Percentiles rank a stretch among this genome's conserved stretches.
These are phyloP conservation scores for Barbatosphaeria neglecta DNA, from an alignment of 495 filamentous ascomycete species.

Conservation along the genomic window DNA sequence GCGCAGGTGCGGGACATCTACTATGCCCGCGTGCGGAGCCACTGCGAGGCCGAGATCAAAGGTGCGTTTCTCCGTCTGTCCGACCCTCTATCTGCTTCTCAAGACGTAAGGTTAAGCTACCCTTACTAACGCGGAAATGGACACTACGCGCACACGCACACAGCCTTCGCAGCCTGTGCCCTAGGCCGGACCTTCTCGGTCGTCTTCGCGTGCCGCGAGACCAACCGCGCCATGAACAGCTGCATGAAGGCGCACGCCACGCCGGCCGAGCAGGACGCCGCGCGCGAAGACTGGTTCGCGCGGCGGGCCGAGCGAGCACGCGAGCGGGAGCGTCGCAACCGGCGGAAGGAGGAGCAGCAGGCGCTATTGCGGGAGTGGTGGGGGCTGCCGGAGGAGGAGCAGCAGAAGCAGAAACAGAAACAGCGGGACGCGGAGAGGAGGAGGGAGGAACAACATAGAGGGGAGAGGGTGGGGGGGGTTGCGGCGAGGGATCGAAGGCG, in stretches of 20 bases:
- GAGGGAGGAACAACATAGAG: no score
- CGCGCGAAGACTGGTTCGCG: constrained; percentile 89
- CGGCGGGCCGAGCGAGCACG: constrained; percentile 51
- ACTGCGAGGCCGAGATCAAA: constrained; percentile 78
- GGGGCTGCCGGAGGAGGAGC: constrained; percentile 40
- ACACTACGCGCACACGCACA: neutral
- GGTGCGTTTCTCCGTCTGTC: constrained; percentile 35
- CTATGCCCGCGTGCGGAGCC: constrained; percentile 68
- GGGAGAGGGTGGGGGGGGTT: no score
- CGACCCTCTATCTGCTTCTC: neutral
- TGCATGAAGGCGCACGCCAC: constrained; percentile 86
- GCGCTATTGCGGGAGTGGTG: constrained; percentile 50
- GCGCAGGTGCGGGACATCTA: constrained; percentile 81
- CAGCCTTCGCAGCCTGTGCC: constrained; percentile 82
- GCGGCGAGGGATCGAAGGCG: no score
- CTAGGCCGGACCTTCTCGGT: constrained; percentile 72
- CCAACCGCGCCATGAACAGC: constrained; percentile 76
- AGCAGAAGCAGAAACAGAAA: constrained; percentile 32
- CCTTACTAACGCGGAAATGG: no score
- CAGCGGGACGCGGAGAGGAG: constrained; percentile 6
- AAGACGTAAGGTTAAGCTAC: no score
- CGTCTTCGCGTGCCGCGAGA: constrained; percentile 68
- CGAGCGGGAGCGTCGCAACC: constrained; percentile 49
- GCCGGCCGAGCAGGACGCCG: constrained; percentile 72
- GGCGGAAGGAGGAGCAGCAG: constrained; percentile 42